Evolutionary conservation across 805 yeast species (phyloP), one percentile per base, ranked within the genome.

Genomic region (Yamadazyma laniorum): DNA sequence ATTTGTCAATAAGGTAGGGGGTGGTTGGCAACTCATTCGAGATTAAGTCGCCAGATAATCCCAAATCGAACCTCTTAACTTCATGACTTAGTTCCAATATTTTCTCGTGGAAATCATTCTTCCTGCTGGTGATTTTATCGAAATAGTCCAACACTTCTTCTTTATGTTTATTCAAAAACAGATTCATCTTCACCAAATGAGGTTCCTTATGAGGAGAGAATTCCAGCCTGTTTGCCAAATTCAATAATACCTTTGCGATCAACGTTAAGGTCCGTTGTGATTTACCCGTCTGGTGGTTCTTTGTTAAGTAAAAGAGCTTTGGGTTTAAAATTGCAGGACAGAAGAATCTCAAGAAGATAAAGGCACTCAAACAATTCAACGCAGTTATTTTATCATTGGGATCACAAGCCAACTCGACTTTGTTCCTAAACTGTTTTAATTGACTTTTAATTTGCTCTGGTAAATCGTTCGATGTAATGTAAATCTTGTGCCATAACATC

Each of bases 261-360:
- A 90, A 61, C 0, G 95, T 88, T 32, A 91, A 61, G 0, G 95
- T 84, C 42, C 95, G 70, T 47, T 88, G 90, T 2, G 80, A 70
- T 8, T 70, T 70, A 2, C 89, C 87, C 6, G 80, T 72, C 42
- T 88, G 87, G 49, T 85, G 91, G 25, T 75, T 70, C 35, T 76
- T 72, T 0, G 87, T 77, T 34, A 93, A 65, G 43, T 81, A 80
- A 57, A 88, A 89, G 34, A 90, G 59, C 51, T 87, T 88, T 0
- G 99, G 99, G 52, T 88, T 90, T 53, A 93, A 63, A 19, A 91
- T 75, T 0, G 96, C 95, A 0, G 99, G 98, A 51, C 96, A 59
- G 38, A 59, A 59, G 41, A 68, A 68, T 40, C 74, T 49, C 43
- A 91, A 63, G 56, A 91, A 93, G 9, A 91, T 64, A 51, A 93